Percentiles rank a stretch among this genome's conserved stretches.
These are phyloP conservation scores for Paramyrothecium roridum DNA, from an alignment of 2,329 filamentous ascomycete genomes.

Conservation along the genomic window DNA sequence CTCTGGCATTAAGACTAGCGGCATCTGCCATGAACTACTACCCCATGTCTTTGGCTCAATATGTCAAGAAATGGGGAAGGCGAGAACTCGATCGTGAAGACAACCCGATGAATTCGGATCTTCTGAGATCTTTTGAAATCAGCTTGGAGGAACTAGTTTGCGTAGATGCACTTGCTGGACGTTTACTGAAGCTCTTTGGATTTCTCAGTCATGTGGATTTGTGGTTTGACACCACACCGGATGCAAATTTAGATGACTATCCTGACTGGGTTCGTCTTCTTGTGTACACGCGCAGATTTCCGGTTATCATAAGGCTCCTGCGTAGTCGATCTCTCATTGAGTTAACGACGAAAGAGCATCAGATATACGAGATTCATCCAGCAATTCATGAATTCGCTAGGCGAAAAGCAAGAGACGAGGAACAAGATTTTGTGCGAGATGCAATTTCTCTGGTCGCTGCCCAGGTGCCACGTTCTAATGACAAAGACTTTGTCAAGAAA, in stretches of 20 bases:
- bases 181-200: not conserved
- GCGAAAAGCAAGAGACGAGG: not conserved
- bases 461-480: not conserved
- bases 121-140: not conserved
- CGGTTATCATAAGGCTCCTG: not conserved
- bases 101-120: not conserved
- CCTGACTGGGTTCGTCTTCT: not conserved
- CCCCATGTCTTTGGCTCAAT: not conserved
- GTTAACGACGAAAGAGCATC: not conserved
- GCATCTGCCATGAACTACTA: not conserved
- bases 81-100: not conserved
- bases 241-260: not conserved
- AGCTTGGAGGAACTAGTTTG: not conserved
- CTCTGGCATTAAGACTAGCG: not conserved
- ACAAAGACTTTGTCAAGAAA: not conserved
- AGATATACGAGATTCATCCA: not conserved
- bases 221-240: not conserved
- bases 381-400: not conserved
- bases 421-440: not conserved
- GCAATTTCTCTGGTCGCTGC: not conserved
- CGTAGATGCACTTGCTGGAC: not conserved
- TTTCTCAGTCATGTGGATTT: not conserved
- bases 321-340: not conserved
- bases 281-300: not conserved
- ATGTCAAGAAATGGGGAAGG: not conserved